A percentile compares a stretch with the other conserved stretches of the same genome.
These are phyloP conservation scores for Epichloe festucae DNA, from an alignment of 2,329 filamentous ascomycete genomes.

Conservation along the genomic window DNA sequence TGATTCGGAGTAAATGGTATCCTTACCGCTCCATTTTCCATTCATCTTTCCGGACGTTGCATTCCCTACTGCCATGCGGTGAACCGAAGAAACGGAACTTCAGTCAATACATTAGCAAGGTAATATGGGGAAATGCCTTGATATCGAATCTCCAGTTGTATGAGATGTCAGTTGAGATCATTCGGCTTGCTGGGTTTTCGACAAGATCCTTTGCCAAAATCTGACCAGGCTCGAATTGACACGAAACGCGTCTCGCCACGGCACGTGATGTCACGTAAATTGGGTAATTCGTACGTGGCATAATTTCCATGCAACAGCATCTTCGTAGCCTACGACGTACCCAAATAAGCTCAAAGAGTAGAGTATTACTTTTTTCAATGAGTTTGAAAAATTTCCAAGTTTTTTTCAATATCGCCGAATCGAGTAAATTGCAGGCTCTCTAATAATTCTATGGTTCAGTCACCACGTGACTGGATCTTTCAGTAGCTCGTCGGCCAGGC, in stretches of 20 bases:
- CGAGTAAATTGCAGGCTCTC: neutral
- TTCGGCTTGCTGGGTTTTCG: neutral
- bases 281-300: conserved; percentile 2
- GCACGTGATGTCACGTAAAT: conserved; percentile 26
- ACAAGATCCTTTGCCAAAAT: neutral
- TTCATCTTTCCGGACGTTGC: neutral
- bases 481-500: conserved; percentile 19
- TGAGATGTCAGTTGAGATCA: neutral
- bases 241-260: conserved; percentile 18
- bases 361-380: too few relatives aligned
- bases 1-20: conserved; percentile 34
- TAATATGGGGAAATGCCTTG: neutral
- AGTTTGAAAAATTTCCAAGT: too few relatives aligned
- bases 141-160: neutral
- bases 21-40: conserved; percentile 14
- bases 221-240: neutral
- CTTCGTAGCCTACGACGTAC: neutral
- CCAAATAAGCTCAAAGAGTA: neutral
- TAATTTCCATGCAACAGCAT: neutral
- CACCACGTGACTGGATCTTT: neutral
- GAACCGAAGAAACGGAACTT: neutral
- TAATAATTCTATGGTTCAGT: too few relatives aligned
- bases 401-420: neutral
- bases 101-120: neutral
- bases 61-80: neutral